Conservation (phyloP, 805 yeast species). For the Candida rishiriensis region DNA sequence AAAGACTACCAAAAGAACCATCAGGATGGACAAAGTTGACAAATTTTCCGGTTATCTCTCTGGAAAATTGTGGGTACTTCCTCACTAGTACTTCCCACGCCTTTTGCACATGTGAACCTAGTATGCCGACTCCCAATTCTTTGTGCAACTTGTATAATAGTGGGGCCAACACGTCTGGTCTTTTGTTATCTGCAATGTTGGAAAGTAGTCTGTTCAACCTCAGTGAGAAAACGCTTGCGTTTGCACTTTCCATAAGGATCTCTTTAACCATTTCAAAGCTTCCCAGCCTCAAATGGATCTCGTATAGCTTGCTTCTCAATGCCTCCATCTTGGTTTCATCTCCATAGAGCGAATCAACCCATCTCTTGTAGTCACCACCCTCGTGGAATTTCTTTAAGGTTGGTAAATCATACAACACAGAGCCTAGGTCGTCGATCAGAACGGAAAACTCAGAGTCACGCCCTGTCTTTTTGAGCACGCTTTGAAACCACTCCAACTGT, state of each 20-base stretch:
- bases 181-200: slow-evolving; percentile 12
- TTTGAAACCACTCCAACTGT: slow-evolving; percentile 21
- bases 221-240: slow-evolving; percentile 4
- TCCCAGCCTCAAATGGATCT: slow-evolving; percentile 16
- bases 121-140: slow-evolving; percentile 15
- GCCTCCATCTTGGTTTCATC: slow-evolving; percentile 5
- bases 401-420: slow-evolving; percentile 4
- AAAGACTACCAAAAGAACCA: neutral
- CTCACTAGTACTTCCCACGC: slow-evolving; percentile 19
- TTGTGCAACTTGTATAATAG: slow-evolving; percentile 25
- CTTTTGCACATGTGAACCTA: slow-evolving; percentile 13
- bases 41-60: slow-evolving; percentile 15
- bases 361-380: slow-evolving; percentile 10
- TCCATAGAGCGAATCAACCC: slow-evolving; percentile 10
- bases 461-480: slow-evolving; percentile 9
- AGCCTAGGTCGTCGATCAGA: slow-evolving; percentile 11
- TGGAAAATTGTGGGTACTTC: slow-evolving; percentile 18
- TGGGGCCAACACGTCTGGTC: slow-evolving; percentile 18
- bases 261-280: slow-evolving; percentile 8
- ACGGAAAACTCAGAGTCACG: slow-evolving; percentile 11
- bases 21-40: slow-evolving; percentile 1
- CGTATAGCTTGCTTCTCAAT: slow-evolving; percentile 8
- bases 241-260: slow-evolving; percentile 5
- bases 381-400: slow-evolving; percentile 11
- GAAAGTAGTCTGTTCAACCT: slow-evolving; percentile 12